phyloP scores from a whole-genome alignment of 2,329 filamentous ascomycete genomes.

The Cordyceps militaris region DNA sequence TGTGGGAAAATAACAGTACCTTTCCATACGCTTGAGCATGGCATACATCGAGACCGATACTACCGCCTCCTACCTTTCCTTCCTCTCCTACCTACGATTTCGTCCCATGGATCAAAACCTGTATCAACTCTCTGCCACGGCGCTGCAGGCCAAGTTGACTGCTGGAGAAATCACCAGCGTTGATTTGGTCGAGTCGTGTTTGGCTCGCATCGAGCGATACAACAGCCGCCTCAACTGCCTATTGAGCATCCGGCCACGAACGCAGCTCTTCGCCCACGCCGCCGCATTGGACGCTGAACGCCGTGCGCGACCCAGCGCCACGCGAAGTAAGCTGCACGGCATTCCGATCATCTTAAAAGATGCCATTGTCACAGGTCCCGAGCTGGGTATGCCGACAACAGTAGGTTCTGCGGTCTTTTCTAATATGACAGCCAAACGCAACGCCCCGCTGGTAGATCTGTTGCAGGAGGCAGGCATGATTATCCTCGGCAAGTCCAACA shows the following conservation, averaged over 20 bases:
- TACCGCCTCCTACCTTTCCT: background rate
- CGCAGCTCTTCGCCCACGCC: slow-evolving; percentile 5
- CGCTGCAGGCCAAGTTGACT: background rate
- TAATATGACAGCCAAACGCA: background rate
- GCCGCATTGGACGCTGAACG: slow-evolving; percentile 7
- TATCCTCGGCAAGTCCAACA: slow-evolving; percentile 11
- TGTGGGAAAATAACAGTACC: background rate
- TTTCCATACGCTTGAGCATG: background rate
- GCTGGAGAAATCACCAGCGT: slow-evolving; percentile 5
- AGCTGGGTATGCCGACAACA: slow-evolving; percentile 12
- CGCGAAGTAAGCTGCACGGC: slow-evolving; percentile 6
- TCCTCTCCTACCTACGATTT: background rate
- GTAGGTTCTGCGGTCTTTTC: slow-evolving; percentile 2
- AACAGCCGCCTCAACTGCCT: background rate
- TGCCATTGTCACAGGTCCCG: slow-evolving; percentile 4
- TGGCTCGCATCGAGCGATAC: slow-evolving; percentile 1
- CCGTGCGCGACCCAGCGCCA: background rate
- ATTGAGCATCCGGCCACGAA: background rate
- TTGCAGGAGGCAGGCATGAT: slow-evolving; percentile 11
- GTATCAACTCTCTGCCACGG: background rate
- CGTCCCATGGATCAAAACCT: background rate
- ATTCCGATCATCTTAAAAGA: slow-evolving; percentile 13
- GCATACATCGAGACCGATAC: background rate
- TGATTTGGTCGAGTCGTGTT: background rate
- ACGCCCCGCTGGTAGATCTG: slow-evolving; percentile 5